Evolutionary conservation across 306 rosid species (phyloP).

Genomic region (Morella rubra): DNA sequence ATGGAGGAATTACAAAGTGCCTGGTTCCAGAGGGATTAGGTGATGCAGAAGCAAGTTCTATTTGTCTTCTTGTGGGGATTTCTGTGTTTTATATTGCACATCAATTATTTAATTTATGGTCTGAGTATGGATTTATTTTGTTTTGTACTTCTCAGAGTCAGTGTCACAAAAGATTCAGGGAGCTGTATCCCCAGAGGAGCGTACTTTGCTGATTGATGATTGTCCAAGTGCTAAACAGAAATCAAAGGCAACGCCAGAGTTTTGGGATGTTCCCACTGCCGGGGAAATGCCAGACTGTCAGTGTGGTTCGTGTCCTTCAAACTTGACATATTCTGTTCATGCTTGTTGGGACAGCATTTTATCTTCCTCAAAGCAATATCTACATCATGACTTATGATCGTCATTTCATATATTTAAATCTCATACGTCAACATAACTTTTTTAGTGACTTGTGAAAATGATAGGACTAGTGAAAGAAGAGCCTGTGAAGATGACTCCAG

Average conservation of each 20-base stretch:
- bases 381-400: constrained; percentile 6
- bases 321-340: background rate
- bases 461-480: constrained; percentile 24
- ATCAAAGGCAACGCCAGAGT: constrained; percentile 8
- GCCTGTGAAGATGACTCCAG: constrained; percentile 23
- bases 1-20: constrained; percentile 20
- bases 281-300: constrained; percentile 14
- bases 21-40: constrained; percentile 39
- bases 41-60: constrained; percentile 24
- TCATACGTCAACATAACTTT: constrained; percentile 13
- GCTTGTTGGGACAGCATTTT: background rate
- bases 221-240: constrained; percentile 17
- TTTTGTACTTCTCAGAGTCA: constrained; percentile 18
- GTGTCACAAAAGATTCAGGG: constrained; percentile 35
- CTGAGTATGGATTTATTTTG: constrained; percentile 13
- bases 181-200: constrained; percentile 6
- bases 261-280: constrained; percentile 8
- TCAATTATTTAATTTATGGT: constrained; percentile 6
- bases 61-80: background rate
- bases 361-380: background rate
- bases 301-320: constrained; percentile 15
- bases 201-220: constrained; percentile 16
- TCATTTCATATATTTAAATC: background rate
- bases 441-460: background rate
- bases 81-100: background rate